phyloP scores from a whole-genome alignment of 1,284 basidiomycete genomes.

The Leccinum olivaceoglutinosum region DNA sequence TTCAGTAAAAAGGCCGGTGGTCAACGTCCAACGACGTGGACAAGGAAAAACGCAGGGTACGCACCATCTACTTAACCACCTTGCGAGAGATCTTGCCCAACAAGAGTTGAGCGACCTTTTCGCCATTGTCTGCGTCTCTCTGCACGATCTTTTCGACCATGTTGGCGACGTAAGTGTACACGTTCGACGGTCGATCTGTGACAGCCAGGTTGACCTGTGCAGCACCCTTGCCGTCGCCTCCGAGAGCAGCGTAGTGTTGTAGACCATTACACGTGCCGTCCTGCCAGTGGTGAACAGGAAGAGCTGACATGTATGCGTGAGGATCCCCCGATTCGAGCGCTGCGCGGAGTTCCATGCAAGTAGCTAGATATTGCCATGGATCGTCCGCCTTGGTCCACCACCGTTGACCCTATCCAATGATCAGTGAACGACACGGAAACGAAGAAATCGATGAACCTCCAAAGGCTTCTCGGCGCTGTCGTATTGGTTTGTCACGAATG shows the following conservation, averaged over 20 bases:
- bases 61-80: conserved; percentile 95
- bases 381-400: conserved; percentile 96
- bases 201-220: conserved; percentile 89
- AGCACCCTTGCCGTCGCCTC: conserved; percentile 88
- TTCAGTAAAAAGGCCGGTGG: not conserved
- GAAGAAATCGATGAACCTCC: conserved; percentile 39
- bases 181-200: conserved; percentile 88
- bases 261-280: conserved; percentile 99
- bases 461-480: conserved; percentile 88
- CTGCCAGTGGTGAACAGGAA: conserved; percentile 96
- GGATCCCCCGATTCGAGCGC: conserved; percentile 80
- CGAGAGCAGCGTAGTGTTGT: conserved; percentile 97
- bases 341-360: conserved; percentile 81
- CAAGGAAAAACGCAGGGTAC: conserved; percentile 20
- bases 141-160: conserved; percentile 64
- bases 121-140: conserved; percentile 32
- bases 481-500: conserved; percentile 72
- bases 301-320: conserved; percentile 59
- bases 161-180: conserved; percentile 90
- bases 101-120: conserved; percentile 60
- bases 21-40: conserved; percentile 6
- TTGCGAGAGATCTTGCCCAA: conserved; percentile 85
- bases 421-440: conserved; percentile 9
- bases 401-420: conserved; percentile 44
- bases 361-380: conserved; percentile 95